Evolutionary conservation across 495 filamentous ascomycete genomes (phyloP).

Genomic region (Corynascus novoguineensis): DNA sequence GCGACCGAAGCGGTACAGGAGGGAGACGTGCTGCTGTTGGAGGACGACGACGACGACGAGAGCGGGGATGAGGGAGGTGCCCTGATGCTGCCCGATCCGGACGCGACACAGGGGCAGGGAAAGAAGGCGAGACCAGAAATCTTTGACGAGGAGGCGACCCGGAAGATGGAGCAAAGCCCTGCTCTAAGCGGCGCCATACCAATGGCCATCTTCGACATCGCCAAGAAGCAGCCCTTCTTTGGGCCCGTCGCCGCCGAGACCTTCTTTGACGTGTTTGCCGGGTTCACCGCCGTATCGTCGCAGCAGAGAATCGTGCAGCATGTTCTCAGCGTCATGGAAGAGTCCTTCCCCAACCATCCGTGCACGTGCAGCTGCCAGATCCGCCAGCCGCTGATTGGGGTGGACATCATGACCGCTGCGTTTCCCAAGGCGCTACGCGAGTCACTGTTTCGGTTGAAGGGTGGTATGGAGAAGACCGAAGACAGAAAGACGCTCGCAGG

Average conservation of each 20-base stretch:
- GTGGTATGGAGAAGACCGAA: constrained; percentile 37
- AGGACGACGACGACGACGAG: constrained; percentile 42
- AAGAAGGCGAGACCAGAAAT: constrained; percentile 25
- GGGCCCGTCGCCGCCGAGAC: constrained; percentile 57
- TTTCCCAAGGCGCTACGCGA: constrained; percentile 69
- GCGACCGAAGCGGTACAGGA: constrained; percentile 33
- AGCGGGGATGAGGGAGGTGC: constrained; percentile 38
- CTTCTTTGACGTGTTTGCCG: constrained; percentile 75
- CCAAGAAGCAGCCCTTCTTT: constrained; percentile 68
- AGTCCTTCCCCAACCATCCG: constrained; percentile 52
- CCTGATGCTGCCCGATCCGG: constrained; percentile 41
- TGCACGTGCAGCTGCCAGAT: constrained; percentile 63
- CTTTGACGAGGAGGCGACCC: constrained; percentile 54
- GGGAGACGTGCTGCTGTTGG: constrained; percentile 27
- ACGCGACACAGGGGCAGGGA: constrained; percentile 17
- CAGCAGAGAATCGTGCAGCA: constrained; percentile 66
- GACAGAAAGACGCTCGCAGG: constrained; percentile 44
- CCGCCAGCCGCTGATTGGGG: constrained; percentile 61
- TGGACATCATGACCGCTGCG: constrained; percentile 54
- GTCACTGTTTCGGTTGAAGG: constrained; percentile 55
- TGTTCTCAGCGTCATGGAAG: constrained; percentile 59
- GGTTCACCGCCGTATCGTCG: constrained; percentile 60
- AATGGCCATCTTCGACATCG: constrained; percentile 83
- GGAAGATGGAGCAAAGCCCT: constrained; percentile 67
- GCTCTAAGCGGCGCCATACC: constrained; percentile 87